Percentiles rank a stretch among this genome's conserved stretches.
These are phyloP conservation scores for Acanthamoeba lenticulata DNA, from an alignment of 208 protist genomes.

Conservation along the genomic window DNA sequence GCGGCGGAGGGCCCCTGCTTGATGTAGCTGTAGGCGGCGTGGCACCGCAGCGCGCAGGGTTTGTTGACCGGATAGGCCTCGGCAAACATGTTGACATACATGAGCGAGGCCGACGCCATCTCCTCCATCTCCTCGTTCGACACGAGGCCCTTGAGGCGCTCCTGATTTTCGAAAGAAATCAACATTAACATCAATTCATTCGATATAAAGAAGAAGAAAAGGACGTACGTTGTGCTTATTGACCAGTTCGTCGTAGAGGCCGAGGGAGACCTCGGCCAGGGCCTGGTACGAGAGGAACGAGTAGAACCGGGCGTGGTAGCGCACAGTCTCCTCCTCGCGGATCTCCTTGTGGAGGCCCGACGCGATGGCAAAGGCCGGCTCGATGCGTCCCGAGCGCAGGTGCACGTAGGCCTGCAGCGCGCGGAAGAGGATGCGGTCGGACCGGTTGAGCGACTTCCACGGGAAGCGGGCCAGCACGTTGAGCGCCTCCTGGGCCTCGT, in stretches of 20 bases:
- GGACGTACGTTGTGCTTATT: background rate
- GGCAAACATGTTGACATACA: background rate
- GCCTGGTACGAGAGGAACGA: conserved; percentile 27
- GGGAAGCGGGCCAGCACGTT: background rate
- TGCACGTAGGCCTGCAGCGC: conserved; percentile 5
- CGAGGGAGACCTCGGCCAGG: background rate
- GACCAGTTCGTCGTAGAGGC: background rate
- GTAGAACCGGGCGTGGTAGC: background rate
- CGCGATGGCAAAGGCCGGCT: background rate
- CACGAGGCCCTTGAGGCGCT: background rate
- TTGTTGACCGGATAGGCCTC: conserved; percentile 18
- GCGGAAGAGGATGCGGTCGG: conserved; percentile 20
- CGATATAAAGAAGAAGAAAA: no score
- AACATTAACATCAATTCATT: background rate
- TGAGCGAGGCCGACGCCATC: background rate
- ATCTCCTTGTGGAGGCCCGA: background rate
- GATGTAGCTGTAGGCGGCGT: conserved; percentile 20
- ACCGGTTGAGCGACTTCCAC: background rate
- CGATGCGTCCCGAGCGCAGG: background rate
- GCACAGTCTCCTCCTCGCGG: background rate
- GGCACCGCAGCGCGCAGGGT: background rate
- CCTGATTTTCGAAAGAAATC: background rate
- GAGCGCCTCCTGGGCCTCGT: background rate
- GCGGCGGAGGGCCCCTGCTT: background rate
- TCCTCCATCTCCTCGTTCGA: background rate